phyloP scores from a whole-genome alignment of 2,329 filamentous ascomycete species.

The Nannizziopsis barbatae region DNA sequence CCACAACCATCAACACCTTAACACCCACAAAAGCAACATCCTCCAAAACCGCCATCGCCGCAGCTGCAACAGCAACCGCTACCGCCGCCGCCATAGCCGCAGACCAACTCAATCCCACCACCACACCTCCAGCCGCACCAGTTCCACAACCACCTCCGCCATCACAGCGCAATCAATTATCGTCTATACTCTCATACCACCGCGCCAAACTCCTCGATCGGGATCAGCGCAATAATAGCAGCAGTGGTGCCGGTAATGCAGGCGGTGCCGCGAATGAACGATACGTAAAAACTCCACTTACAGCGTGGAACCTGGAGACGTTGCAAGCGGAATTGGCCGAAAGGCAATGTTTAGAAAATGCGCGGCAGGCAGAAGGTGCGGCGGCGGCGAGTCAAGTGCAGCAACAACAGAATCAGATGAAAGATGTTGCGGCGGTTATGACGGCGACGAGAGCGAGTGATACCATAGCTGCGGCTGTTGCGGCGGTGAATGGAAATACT shows the following conservation, averaged over 20 bases:
- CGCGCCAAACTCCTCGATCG: slow-evolving; percentile 8
- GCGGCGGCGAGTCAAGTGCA: background rate
- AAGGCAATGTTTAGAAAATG: background rate
- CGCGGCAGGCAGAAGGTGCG: background rate
- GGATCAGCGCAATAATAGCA: background rate
- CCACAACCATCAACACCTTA: background rate
- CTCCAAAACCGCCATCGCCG: no score
- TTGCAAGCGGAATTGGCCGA: slow-evolving; percentile 8
- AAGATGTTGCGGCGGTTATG: background rate
- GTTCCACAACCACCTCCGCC: background rate
- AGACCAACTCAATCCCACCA: background rate
- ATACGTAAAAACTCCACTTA: slow-evolving; percentile 9
- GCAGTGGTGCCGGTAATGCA: no score
- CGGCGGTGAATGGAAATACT: background rate
- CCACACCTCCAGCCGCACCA: background rate
- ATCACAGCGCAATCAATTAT: background rate
- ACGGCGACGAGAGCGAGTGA: background rate
- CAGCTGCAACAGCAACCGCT: no score
- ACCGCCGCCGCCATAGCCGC: no score
- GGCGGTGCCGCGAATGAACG: background rate
- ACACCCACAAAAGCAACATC: no score
- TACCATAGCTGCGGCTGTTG: background rate
- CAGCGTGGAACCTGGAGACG: slow-evolving; percentile 9
- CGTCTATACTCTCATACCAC: slow-evolving; percentile 4
- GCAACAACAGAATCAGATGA: background rate